These are phyloP conservation scores for Aquilaria agallochum DNA, from an alignment of 441 rosid species.

Conservation along the genomic window DNA sequence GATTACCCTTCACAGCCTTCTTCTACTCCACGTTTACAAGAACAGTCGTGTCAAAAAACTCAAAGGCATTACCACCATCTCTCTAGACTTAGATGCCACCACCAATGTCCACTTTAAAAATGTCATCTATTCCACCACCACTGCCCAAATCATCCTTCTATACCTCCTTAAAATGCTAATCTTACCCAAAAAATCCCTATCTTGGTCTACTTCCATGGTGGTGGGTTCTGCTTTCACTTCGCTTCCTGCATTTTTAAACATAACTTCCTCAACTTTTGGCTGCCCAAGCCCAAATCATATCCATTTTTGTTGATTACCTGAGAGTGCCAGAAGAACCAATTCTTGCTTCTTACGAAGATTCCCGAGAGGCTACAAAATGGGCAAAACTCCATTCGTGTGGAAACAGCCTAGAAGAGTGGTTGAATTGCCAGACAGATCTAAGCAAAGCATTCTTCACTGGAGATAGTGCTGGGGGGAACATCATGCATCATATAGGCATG, in stretches of 20 bases:
- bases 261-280: conserved; percentile 25
- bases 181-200: conserved; percentile 43
- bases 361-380: conserved; percentile 42
- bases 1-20: conserved; percentile 26
- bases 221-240: conserved; percentile 39
- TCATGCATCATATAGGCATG: conserved; percentile 33
- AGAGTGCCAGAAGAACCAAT: conserved; percentile 42
- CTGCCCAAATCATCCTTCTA: conserved; percentile 32
- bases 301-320: conserved; percentile 45
- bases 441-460: conserved; percentile 34
- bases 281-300: conserved; percentile 28
- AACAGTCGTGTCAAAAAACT: conserved; percentile 35
- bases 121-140: conserved; percentile 24
- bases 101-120: conserved; percentile 50
- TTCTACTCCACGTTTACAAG: conserved; percentile 28
- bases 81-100: conserved; percentile 29
- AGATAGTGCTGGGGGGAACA: conserved; percentile 50
- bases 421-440: conserved; percentile 36
- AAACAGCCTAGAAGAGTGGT: conserved; percentile 39
- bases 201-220: conserved; percentile 56
- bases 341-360: conserved; percentile 33
- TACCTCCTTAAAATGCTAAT: conserved; percentile 31
- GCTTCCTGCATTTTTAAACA: conserved; percentile 37
- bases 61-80: conserved; percentile 22
- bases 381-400: conserved; percentile 31